Conservation (phyloP, 2,329 filamentous ascomycete genomes). For the Rhytidhysteron rufulum region DNA sequence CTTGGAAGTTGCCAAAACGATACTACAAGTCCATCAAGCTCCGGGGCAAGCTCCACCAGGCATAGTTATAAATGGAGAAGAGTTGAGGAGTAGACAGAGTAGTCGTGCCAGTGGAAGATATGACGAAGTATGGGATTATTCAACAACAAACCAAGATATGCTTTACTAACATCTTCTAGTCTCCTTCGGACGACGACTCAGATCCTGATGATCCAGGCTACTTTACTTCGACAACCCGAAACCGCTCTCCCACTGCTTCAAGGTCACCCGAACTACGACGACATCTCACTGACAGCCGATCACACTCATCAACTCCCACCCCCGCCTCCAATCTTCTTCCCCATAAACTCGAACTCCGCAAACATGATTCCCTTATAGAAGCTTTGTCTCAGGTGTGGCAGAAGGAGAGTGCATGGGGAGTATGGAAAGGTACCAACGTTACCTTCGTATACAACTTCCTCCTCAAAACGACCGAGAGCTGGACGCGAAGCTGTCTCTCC, state of each 20-base stretch:
- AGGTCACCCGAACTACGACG: slow-evolving; percentile 33
- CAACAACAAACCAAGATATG: slow-evolving; percentile 10
- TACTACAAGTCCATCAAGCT: slow-evolving; percentile 71
- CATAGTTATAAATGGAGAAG: slow-evolving; percentile 16
- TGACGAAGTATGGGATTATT: slow-evolving; percentile 21
- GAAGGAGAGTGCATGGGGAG: slow-evolving; percentile 82
- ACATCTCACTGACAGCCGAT: slow-evolving; percentile 38
- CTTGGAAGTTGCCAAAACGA: slow-evolving; percentile 93
- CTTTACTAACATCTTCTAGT: slow-evolving; percentile 23
- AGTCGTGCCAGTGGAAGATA: slow-evolving; percentile 32
- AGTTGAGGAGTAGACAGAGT: slow-evolving; percentile 23
- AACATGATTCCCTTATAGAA: slow-evolving; percentile 77
- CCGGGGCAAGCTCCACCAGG: slow-evolving; percentile 26
- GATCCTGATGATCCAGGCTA: slow-evolving; percentile 72
- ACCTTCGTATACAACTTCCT: slow-evolving; percentile 90
- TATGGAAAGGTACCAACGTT: slow-evolving; percentile 91
- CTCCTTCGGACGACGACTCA: slow-evolving; percentile 62
- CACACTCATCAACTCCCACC: slow-evolving; percentile 34
- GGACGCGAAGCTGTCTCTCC: slow-evolving; percentile 85
- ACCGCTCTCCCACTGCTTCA: slow-evolving; percentile 25
- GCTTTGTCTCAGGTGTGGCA: slow-evolving; percentile 85
- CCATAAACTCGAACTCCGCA: slow-evolving; percentile 67
- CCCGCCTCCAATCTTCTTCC: slow-evolving; percentile 39
- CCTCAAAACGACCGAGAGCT: slow-evolving; percentile 83
- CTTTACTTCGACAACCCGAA: slow-evolving; percentile 65